Evolutionary conservation across 1,284 basidiomycete species (phyloP).

Genomic region (Cutaneotrichosporon daszewskae): DNA sequence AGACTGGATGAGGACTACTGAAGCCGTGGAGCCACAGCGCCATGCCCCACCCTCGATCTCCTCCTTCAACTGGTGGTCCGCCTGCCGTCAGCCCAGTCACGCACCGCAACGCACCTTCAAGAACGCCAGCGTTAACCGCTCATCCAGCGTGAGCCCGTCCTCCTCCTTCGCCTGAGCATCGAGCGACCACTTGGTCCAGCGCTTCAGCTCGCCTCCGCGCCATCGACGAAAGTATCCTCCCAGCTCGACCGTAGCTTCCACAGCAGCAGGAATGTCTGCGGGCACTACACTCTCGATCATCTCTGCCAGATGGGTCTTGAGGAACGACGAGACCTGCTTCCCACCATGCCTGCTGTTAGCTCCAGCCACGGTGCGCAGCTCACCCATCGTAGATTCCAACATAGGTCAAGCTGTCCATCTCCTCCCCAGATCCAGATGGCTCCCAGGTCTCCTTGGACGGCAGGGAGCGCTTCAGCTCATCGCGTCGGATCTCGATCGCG

Average conservation of each 20-base stretch:
- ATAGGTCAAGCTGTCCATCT: too few species aligned
- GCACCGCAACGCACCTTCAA: constrained; percentile 58
- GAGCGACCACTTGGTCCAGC: constrained; percentile 29
- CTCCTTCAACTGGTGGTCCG: constrained; percentile 59
- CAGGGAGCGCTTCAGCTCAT: constrained; percentile 62
- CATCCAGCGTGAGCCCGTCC: constrained; percentile 66
- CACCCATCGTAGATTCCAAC: constrained; percentile 87
- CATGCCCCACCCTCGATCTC: constrained; percentile 53
- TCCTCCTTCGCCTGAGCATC: constrained; percentile 3
- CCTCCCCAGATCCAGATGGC: constrained; percentile 54
- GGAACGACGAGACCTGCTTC: constrained; percentile 62
- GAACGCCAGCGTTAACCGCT: constrained; percentile 76
- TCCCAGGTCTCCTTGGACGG: constrained; percentile 65
- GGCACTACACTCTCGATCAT: constrained; percentile 70
- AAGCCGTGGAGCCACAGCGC: constrained; percentile 74
- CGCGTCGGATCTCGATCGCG: constrained; percentile 64
- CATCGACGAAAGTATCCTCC: constrained; percentile 82
- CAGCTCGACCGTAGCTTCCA: constrained; percentile 63
- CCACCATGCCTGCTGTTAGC: constrained; percentile 63
- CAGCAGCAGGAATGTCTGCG: constrained; percentile 64
- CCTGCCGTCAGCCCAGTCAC: constrained; percentile 23
- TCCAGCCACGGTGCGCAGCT: constrained; percentile 23
- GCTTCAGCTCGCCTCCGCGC: constrained; percentile 62
- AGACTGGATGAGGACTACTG: constrained; percentile 80
- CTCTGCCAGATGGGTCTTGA: constrained; percentile 72